phyloP scores from a whole-genome alignment of 2,329 filamentous ascomycete species.

The Alternaria triticina region DNA sequence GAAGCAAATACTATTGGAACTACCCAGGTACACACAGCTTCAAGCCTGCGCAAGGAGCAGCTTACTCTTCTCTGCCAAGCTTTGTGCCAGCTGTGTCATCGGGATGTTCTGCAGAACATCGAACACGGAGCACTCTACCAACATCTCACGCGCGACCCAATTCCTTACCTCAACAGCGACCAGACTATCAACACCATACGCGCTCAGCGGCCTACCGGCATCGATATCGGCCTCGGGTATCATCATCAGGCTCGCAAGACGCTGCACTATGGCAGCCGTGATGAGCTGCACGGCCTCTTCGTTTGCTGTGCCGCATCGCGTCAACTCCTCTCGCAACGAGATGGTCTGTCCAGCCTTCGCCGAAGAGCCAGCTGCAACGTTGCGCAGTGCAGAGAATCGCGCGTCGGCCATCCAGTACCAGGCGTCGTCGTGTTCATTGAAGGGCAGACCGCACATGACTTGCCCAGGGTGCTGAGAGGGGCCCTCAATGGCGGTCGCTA shows the following conservation, averaged over 20 bases:
- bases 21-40: neutral
- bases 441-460: slow-evolving; percentile 12
- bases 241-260: slow-evolving; percentile 14
- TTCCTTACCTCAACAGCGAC: slow-evolving; percentile 27
- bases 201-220: slow-evolving; percentile 20
- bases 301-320: neutral
- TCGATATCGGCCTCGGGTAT: slow-evolving; percentile 23
- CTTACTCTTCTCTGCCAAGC: slow-evolving; percentile 16
- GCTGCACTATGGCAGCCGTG: slow-evolving; percentile 1
- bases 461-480: slow-evolving; percentile 4
- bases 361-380: slow-evolving; percentile 5
- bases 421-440: slow-evolving; percentile 9
- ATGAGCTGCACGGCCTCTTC: slow-evolving; percentile 12
- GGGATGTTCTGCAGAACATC: slow-evolving; percentile 15
- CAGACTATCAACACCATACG: slow-evolving; percentile 28
- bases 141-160: slow-evolving; percentile 9
- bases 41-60: neutral
- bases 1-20: neutral
- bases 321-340: slow-evolving; percentile 7
- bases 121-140: slow-evolving; percentile 11
- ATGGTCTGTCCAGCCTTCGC: neutral
- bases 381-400: slow-evolving; percentile 5
- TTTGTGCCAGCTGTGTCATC: slow-evolving; percentile 8
- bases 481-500: slow-evolving; percentile 10
- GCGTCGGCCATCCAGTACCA: slow-evolving; percentile 12